phyloP scores from a whole-genome alignment of 2,329 filamentous ascomycete genomes.

The Ustulina deusta region DNA sequence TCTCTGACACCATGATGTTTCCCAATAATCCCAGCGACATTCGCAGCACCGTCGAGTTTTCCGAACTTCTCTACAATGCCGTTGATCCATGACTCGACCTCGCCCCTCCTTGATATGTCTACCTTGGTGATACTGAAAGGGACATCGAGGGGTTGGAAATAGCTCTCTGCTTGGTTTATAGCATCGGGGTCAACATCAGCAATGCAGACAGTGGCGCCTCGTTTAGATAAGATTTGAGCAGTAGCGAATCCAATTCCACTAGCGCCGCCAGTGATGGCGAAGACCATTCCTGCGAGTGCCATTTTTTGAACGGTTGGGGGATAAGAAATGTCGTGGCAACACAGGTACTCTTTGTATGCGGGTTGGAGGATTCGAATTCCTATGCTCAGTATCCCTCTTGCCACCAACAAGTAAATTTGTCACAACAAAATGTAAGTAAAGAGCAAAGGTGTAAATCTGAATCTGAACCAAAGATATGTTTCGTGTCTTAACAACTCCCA shows the following conservation, averaged over 20 bases:
- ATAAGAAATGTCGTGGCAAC: slow-evolving; percentile 7
- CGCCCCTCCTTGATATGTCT: slow-evolving; percentile 60
- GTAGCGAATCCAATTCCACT: slow-evolving; percentile 53
- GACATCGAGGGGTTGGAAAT: slow-evolving; percentile 46
- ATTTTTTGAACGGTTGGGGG: slow-evolving; percentile 31
- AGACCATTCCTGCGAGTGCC: slow-evolving; percentile 52
- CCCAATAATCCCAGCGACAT: slow-evolving; percentile 65
- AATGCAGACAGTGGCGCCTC: slow-evolving; percentile 50
- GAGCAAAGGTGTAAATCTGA: slow-evolving; percentile 19
- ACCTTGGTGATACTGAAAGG: slow-evolving; percentile 55
- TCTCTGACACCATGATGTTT: slow-evolving; percentile 56
- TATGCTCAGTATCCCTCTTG: slow-evolving; percentile 9
- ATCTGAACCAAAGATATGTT: slow-evolving; percentile 22
- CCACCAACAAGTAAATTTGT: slow-evolving; percentile 19
- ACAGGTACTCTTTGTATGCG: slow-evolving; percentile 13
- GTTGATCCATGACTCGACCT: slow-evolving; percentile 65
- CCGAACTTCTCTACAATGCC: slow-evolving; percentile 62
- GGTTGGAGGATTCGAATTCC: slow-evolving; percentile 11
- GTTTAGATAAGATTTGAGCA: slow-evolving; percentile 48
- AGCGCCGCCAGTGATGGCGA: slow-evolving; percentile 58
- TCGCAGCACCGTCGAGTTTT: slow-evolving; percentile 66
- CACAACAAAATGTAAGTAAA: slow-evolving; percentile 18
- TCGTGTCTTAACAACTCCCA: slow-evolving; percentile 22
- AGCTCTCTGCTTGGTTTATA: slow-evolving; percentile 45
- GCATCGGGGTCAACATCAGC: slow-evolving; percentile 49